A percentile compares a stretch with the other conserved stretches of the same genome.
Evolutionary conservation across 495 filamentous ascomycete genomes (phyloP).

Genomic region (Penicillium waksmanii): DNA sequence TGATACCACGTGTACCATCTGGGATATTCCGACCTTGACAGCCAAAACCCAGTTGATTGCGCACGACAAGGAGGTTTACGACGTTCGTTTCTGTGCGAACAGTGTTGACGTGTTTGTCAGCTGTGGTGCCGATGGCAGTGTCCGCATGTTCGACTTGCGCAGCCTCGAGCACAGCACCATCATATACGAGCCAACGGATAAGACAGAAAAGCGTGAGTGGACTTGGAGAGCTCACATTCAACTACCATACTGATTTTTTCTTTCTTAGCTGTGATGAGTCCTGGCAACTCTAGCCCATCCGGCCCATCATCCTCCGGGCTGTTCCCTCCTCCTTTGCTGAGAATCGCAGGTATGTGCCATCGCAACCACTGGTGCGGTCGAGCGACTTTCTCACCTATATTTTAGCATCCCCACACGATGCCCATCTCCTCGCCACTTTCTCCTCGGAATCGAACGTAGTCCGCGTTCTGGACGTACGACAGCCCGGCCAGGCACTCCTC

Average conservation of each 20-base stretch:
- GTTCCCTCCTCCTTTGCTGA: conserved; percentile 81
- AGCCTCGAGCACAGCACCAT: conserved; percentile 98
- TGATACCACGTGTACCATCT: conserved; percentile 99
- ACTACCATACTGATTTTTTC: conserved; percentile 7
- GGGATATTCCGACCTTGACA: conserved; percentile 97
- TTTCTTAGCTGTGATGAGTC: conserved; percentile 46
- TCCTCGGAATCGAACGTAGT: conserved; percentile 91
- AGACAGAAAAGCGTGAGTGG: conserved; percentile 75
- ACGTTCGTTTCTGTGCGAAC: conserved; percentile 95
- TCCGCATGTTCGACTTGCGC: conserved; percentile 97
- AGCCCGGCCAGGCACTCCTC: conserved; percentile 92
- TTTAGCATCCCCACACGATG: conserved; percentile 88
- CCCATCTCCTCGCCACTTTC: conserved; percentile 94
- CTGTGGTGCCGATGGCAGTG: conserved; percentile 96
- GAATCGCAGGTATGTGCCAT: conserved; percentile 66
- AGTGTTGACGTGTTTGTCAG: conserved; percentile 97
- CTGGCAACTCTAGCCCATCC: conserved; percentile 64
- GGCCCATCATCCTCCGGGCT: conserved; percentile 73
- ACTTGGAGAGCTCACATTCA: background rate
- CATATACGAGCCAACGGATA: conserved; percentile 95
- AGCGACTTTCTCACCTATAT: background rate
- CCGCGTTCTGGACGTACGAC: conserved; percentile 93
- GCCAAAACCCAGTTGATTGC: conserved; percentile 98
- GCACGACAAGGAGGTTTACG: conserved; percentile 98
- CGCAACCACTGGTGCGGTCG: background rate